A percentile compares a stretch with the other conserved stretches of the same genome.
Conservation (phyloP, 1,284 basidiomycete genomes). For the Porogramme epimiltina region DNA sequence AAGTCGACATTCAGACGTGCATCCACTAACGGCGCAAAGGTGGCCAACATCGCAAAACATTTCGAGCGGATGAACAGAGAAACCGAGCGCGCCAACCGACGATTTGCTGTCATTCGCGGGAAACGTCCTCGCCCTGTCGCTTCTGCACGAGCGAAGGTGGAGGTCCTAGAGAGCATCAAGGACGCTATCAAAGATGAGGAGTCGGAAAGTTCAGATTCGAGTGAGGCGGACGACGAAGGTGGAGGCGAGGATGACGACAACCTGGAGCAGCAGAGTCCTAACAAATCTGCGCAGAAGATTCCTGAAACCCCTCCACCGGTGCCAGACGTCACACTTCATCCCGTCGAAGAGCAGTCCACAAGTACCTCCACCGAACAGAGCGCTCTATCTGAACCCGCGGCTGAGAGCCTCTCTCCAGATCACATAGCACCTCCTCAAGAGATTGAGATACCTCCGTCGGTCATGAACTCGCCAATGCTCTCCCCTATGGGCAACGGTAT, state of each 20-base stretch:
- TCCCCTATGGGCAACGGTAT: conserved; percentile 30
- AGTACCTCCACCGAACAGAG: background rate
- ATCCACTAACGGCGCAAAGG: conserved; percentile 56
- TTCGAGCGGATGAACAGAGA: conserved; percentile 76
- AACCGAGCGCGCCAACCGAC: conserved; percentile 64
- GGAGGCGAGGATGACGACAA: conserved; percentile 65
- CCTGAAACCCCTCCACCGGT: conserved; percentile 4
- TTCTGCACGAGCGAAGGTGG: conserved; percentile 86
- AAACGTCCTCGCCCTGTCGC: conserved; percentile 92
- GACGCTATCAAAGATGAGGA: conserved; percentile 93
- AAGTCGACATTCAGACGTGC: conserved; percentile 59
- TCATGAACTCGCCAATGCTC: conserved; percentile 46
- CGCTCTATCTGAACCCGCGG: background rate
- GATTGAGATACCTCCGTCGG: conserved; percentile 48
- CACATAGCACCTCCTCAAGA: conserved; percentile 5
- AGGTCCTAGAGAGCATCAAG: conserved; percentile 89
- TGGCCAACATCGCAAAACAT: conserved; percentile 75
- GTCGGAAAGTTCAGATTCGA: conserved; percentile 75
- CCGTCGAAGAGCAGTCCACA: background rate
- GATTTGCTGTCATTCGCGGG: conserved; percentile 82
- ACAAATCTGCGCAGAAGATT: conserved; percentile 7
- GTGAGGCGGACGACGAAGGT: conserved; percentile 89
- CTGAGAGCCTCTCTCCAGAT: background rate
- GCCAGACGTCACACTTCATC: conserved; percentile 31
- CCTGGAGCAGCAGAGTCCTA: conserved; percentile 12